These are phyloP conservation scores for Ophiostoma fasciatum DNA, from an alignment of 2,329 filamentous ascomycete genomes.

Conservation along the genomic window DNA sequence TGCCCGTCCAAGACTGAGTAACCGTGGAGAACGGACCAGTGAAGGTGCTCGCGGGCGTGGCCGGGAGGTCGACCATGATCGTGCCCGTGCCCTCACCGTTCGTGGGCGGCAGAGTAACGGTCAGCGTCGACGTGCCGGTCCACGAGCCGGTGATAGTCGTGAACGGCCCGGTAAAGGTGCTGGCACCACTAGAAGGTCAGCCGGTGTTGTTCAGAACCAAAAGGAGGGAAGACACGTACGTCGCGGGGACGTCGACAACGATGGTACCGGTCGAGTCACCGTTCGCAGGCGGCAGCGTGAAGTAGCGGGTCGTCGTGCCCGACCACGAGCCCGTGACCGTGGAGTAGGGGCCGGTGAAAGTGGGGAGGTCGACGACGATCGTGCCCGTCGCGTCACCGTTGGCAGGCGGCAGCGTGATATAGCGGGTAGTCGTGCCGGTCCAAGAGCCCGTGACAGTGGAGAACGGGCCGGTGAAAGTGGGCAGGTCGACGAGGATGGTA, in stretches of 20 bases:
- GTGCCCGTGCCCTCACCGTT: conserved; percentile 37
- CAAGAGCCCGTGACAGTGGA: conserved; percentile 5
- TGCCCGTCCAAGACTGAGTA: conserved; percentile 1
- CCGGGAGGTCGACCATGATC: conserved; percentile 2
- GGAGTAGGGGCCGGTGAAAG: conserved; percentile 5
- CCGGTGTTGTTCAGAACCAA: too few relatives aligned
- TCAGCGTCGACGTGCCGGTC: not conserved
- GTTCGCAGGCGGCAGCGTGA: conserved; percentile 12
- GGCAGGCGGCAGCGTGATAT: conserved; percentile 4
- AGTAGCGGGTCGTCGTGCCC: not conserved
- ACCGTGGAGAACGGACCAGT: conserved; percentile 6
- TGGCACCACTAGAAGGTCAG: too few relatives aligned
- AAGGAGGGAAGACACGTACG: too few relatives aligned
- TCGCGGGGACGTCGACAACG: conserved; percentile 4
- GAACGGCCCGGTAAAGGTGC: conserved; percentile 4
- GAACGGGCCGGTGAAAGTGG: conserved; percentile 4
- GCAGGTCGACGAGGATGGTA: conserved; percentile 10
- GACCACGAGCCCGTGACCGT: conserved; percentile 3
- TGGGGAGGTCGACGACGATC: conserved; percentile 4
- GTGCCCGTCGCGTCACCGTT: conserved; percentile 38
- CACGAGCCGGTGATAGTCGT: conserved; percentile 5
- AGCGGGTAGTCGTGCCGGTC: not conserved
- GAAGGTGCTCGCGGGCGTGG: not conserved
- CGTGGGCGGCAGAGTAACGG: conserved; percentile 4
- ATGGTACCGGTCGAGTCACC: conserved; percentile 35